phyloP scores from a whole-genome alignment of 2,329 filamentous ascomycete genomes.

The Colletotrichum sansevieriae region DNA sequence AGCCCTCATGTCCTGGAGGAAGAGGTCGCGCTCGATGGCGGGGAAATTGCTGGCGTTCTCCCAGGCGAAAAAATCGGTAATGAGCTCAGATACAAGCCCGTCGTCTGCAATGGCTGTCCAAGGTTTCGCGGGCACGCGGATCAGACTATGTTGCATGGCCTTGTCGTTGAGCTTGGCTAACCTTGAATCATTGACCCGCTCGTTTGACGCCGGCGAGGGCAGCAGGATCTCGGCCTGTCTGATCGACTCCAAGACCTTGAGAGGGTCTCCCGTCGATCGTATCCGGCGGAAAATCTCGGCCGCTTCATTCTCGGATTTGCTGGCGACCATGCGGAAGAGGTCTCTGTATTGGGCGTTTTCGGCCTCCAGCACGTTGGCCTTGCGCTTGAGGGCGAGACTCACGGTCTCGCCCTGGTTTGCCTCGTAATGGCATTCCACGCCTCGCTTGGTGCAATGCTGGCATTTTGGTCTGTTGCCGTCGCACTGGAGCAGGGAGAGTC shows the following conservation, averaged over 20 bases:
- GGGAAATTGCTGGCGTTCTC: slow-evolving; percentile 46
- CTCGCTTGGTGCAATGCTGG: slow-evolving; percentile 35
- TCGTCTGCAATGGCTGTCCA: slow-evolving; percentile 50
- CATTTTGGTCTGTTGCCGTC: slow-evolving; percentile 39
- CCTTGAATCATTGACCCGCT: slow-evolving; percentile 26
- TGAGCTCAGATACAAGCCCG: slow-evolving; percentile 49
- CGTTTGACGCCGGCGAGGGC: slow-evolving; percentile 21
- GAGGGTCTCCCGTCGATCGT: slow-evolving; percentile 34
- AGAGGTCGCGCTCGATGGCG: slow-evolving; percentile 46
- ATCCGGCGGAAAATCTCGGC: slow-evolving; percentile 43
- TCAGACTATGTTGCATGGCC: slow-evolving; percentile 41
- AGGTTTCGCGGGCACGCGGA: slow-evolving; percentile 47
- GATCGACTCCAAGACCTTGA: slow-evolving; percentile 41
- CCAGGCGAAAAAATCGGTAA: slow-evolving; percentile 49
- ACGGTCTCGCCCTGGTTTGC: slow-evolving; percentile 39
- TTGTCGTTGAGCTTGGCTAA: slow-evolving; percentile 40
- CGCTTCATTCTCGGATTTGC: slow-evolving; percentile 42
- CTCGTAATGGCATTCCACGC: slow-evolving; percentile 38
- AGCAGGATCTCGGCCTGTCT: slow-evolving; percentile 44
- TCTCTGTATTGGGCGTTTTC: slow-evolving; percentile 42
- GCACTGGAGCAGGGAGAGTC: slow-evolving; percentile 14
- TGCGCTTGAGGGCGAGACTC: slow-evolving; percentile 43
- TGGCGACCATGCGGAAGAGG: slow-evolving; percentile 41
- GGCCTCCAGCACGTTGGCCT: slow-evolving; percentile 36
- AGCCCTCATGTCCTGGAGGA: slow-evolving; percentile 47